Conservation (phyloP, 2,329 filamentous ascomycete species). For the Botrytis fragariae region DNA sequence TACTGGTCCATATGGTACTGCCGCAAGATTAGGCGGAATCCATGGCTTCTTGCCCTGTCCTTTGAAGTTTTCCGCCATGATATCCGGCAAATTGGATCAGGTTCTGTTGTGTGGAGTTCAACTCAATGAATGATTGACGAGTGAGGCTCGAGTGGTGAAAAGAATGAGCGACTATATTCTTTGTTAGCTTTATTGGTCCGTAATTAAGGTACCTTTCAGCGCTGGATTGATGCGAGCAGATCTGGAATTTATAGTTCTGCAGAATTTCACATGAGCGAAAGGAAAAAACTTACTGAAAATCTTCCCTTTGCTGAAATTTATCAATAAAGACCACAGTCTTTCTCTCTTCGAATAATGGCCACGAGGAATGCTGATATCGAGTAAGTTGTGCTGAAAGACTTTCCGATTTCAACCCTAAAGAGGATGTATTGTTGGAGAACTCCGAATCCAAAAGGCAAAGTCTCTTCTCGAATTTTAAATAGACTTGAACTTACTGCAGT, state of each 20-base stretch:
- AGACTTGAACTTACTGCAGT: not conserved
- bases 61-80: not conserved
- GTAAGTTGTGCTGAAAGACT: rapidly evolving
- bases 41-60: not conserved
- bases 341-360: no score
- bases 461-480: not conserved
- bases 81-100: rapidly evolving
- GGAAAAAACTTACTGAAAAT: not conserved
- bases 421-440: not conserved
- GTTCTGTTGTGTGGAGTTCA: not conserved
- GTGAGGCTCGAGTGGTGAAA: not conserved
- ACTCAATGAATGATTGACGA: rapidly evolving
- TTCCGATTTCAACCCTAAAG: no score
- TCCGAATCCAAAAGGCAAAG: not conserved
- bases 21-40: not conserved
- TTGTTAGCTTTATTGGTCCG: not conserved
- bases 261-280: not conserved
- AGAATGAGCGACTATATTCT: not conserved
- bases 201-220: not conserved
- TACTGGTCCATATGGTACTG: not conserved
- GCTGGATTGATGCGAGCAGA: not conserved
- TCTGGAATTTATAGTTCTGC: not conserved
- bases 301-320: no score
- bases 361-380: rapidly evolving
- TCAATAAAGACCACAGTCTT: not conserved